A percentile compares a stretch with the other conserved stretches of the same genome.
Conservation (phyloP, 768 basidiomycete species). For the Coprinopsis cinerea region DNA sequence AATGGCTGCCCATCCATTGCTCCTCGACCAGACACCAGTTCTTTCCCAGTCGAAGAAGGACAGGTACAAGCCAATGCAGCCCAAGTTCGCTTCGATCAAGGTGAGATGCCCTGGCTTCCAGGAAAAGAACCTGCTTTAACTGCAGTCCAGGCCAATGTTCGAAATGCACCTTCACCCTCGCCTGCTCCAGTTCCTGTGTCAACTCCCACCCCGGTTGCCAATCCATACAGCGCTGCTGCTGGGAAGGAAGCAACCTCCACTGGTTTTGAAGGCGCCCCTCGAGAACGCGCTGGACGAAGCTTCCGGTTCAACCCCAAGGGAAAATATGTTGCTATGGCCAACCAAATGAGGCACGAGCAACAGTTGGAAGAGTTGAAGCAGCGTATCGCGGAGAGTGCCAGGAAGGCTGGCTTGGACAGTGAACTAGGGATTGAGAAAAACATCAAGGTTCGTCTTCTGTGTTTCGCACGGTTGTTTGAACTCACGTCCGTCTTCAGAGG, state of each 20-base stretch:
- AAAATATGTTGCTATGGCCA: constrained; percentile 74
- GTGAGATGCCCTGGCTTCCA: background rate
- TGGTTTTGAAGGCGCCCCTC: constrained; percentile 69
- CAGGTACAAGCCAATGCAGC: constrained; percentile 96
- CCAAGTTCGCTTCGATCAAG: constrained; percentile 96
- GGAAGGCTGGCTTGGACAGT: constrained; percentile 91
- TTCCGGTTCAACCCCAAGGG: constrained; percentile 92
- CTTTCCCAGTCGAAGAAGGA: constrained; percentile 78
- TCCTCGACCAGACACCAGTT: constrained; percentile 61
- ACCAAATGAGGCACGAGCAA: constrained; percentile 64
- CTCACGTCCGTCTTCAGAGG: constrained; percentile 38
- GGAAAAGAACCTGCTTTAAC: background rate
- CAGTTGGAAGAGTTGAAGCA: constrained; percentile 90
- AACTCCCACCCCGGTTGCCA: constrained; percentile 30
- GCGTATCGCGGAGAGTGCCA: constrained; percentile 86
- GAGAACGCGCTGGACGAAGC: constrained; percentile 59
- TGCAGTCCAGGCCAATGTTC: constrained; percentile 50
- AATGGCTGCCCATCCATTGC: constrained; percentile 85
- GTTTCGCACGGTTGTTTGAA: background rate
- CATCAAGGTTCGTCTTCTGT: constrained; percentile 55
- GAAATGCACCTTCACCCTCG: constrained; percentile 59
- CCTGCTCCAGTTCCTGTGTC: constrained; percentile 37
- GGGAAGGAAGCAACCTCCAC: constrained; percentile 39
- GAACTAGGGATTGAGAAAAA: constrained; percentile 90
- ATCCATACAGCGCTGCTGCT: constrained; percentile 73